Conservation (phyloP, 257 asterid genomes). For the Gentiana dahurica region DNA sequence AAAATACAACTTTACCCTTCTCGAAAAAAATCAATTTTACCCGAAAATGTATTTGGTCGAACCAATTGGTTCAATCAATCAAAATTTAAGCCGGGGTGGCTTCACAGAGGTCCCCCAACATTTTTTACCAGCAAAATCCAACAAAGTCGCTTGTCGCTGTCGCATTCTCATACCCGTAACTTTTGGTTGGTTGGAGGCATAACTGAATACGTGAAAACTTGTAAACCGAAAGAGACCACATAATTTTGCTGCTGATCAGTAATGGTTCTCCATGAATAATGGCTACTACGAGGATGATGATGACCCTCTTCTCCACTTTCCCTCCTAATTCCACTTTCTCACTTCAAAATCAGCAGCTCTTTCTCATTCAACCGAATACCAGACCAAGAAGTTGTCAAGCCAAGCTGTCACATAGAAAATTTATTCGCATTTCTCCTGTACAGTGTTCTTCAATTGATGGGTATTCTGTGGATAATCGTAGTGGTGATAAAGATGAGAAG, state of each 20-base stretch:
- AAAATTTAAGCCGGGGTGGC: too few relatives aligned
- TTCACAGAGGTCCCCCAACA: too few relatives aligned
- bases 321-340: constrained; percentile 5
- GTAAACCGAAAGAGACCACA: background rate
- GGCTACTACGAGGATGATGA: constrained; percentile 8
- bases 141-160: too few relatives aligned
- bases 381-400: background rate
- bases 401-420: constrained; percentile 9
- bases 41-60: too few relatives aligned
- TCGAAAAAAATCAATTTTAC: too few relatives aligned
- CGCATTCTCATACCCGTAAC: too few relatives aligned
- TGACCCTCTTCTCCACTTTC: constrained; percentile 4
- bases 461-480: constrained; percentile 18
- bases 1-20: too few relatives aligned
- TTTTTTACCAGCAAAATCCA: too few relatives aligned
- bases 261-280: background rate
- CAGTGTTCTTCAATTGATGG: constrained; percentile 53
- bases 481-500: constrained; percentile 12
- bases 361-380: background rate
- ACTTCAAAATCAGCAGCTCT: background rate
- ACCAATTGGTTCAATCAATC: too few relatives aligned
- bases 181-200: too few relatives aligned
- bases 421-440: constrained; percentile 24
- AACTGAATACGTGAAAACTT: background rate
- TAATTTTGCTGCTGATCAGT: background rate